Conservation (phyloP, 2,329 filamentous ascomycete species). For the Madurella mycetomatis region DNA sequence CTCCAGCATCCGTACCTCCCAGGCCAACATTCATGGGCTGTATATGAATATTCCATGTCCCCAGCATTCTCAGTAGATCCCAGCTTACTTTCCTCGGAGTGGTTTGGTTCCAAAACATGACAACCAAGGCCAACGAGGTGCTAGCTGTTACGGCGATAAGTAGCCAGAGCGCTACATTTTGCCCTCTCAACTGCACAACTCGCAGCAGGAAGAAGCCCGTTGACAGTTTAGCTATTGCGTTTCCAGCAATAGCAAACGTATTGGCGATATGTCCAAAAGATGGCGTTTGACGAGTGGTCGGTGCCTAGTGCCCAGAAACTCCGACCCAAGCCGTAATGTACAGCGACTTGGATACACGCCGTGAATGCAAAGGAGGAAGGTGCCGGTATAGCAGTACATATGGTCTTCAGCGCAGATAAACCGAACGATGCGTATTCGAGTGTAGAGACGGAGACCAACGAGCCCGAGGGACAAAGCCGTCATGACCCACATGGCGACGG, state of each 20-base stretch:
- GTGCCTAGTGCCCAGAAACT: slow-evolving; percentile 31
- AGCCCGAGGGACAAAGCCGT: slow-evolving; percentile 31
- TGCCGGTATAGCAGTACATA: slow-evolving; percentile 33
- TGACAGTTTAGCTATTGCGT: slow-evolving; percentile 37
- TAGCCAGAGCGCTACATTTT: slow-evolving; percentile 33
- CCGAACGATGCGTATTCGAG: slow-evolving; percentile 33
- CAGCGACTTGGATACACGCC: slow-evolving; percentile 33
- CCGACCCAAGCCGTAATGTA: slow-evolving; percentile 33
- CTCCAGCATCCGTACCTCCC: slow-evolving; percentile 27
- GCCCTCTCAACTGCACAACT: slow-evolving; percentile 34
- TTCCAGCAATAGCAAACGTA: slow-evolving; percentile 35
- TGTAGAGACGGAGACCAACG: slow-evolving; percentile 35
- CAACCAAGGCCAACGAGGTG: slow-evolving; percentile 31
- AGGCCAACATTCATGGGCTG: slow-evolving; percentile 36
- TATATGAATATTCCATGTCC: slow-evolving; percentile 34
- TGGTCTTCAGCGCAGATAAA: slow-evolving; percentile 36
- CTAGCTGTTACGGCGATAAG: slow-evolving; percentile 30
- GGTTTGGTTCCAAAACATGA: slow-evolving; percentile 39
- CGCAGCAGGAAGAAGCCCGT: slow-evolving; percentile 38
- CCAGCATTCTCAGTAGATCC: slow-evolving; percentile 34
- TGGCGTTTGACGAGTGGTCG: slow-evolving; percentile 33
- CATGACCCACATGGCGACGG: slow-evolving; percentile 35
- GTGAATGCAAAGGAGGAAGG: slow-evolving; percentile 35
- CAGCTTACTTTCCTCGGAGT: slow-evolving; percentile 34
- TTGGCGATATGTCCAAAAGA: slow-evolving; percentile 39